Conservation (phyloP, 257 asterid species). For the Salvia miltiorrhiza region DNA sequence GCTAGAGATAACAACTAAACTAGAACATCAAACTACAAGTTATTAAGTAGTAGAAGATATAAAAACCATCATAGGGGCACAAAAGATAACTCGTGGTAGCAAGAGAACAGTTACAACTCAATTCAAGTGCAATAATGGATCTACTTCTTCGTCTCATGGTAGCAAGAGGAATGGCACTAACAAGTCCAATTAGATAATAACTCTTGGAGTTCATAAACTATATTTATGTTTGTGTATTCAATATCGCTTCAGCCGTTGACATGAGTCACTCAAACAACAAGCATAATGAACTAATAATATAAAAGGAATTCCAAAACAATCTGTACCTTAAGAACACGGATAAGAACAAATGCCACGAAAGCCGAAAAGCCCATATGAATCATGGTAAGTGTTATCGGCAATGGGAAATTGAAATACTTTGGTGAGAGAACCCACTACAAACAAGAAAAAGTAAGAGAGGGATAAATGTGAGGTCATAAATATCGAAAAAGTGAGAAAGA, state of each 20-base stretch:
- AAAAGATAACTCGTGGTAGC: background rate
- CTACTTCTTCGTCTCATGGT: background rate
- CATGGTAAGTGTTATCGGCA: constrained; percentile 96
- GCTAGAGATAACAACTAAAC: background rate
- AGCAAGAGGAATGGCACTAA: background rate
- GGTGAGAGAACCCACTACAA: constrained; percentile 99
- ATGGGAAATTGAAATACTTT: constrained; percentile 91
- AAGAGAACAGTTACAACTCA: background rate
- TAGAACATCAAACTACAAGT: background rate
- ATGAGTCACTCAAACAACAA: constrained; percentile 6
- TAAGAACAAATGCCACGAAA: constrained; percentile 79
- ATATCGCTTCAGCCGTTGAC: constrained; percentile 8
- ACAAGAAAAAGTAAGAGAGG: constrained; percentile 19
- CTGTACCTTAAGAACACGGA: constrained; percentile 85
- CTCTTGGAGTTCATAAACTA: background rate
- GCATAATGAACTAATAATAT: constrained; percentile 1
- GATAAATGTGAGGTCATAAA: constrained; percentile 8
- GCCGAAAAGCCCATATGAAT: constrained; percentile 99
- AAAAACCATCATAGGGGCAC: background rate
- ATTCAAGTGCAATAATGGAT: background rate
- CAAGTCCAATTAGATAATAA: background rate
- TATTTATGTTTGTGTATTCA: background rate
- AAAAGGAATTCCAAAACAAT: constrained; percentile 7
- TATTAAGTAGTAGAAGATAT: background rate
- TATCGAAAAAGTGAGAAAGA: constrained; percentile 1